Evolutionary conservation across 371 early-diverging fungal genomes (phyloP).

Genomic region (Mucor circinelloides): DNA sequence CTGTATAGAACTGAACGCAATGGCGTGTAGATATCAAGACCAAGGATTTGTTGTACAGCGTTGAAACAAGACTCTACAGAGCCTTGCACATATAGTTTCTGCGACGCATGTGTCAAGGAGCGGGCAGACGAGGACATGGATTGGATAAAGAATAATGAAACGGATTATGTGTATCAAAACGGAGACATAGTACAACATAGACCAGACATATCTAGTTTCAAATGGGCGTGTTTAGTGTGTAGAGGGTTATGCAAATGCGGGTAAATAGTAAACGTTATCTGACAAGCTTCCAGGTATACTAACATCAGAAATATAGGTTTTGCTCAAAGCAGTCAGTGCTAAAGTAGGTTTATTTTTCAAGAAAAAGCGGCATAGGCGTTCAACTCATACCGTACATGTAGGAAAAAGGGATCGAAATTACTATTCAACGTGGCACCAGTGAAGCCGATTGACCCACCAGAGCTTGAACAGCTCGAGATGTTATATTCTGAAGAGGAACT

Average conservation of each 20-base stretch:
- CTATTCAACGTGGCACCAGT: background rate
- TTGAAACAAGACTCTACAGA: background rate
- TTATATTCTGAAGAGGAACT: slow-evolving; percentile 40
- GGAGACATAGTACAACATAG: slow-evolving; percentile 8
- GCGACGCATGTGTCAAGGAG: slow-evolving; percentile 9
- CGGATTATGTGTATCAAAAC: background rate
- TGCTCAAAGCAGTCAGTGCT: background rate
- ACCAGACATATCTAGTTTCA: background rate
- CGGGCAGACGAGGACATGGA: slow-evolving; percentile 1
- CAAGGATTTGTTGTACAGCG: slow-evolving; percentile 17
- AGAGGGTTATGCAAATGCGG: slow-evolving; percentile 24
- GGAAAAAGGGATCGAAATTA: background rate
- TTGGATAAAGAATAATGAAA: background rate
- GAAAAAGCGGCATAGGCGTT: background rate
- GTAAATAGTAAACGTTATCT: slow-evolving; percentile 11
- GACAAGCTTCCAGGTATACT: background rate
- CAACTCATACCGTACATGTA: background rate
- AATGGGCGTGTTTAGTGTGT: slow-evolving; percentile 29
- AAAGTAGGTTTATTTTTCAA: background rate
- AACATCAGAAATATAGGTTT: no score
- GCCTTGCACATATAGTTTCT: slow-evolving; percentile 9
- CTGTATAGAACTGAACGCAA: no score
- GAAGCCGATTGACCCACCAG: slow-evolving; percentile 23
- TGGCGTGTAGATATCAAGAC: background rate
- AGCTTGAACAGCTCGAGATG: slow-evolving; percentile 22